These are phyloP conservation scores for Quercus berberidifolia DNA, from an alignment of 306 rosid species.

Conservation along the genomic window DNA sequence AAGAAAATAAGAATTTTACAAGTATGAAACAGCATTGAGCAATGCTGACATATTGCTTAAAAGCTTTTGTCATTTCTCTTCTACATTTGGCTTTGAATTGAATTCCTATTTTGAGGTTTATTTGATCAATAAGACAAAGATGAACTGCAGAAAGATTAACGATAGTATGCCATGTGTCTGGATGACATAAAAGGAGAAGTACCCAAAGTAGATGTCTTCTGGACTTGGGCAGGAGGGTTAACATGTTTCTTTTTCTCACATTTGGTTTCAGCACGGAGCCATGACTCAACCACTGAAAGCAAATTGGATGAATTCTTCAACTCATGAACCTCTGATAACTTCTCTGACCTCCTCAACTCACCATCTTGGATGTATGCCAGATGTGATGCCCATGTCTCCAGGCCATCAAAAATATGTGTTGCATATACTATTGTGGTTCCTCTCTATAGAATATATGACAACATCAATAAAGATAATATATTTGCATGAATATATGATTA, in stretches of 20 bases:
- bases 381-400: constrained; percentile 96
- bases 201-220: constrained; percentile 32
- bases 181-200: constrained; percentile 64
- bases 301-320: constrained; percentile 68
- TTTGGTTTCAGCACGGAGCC: constrained; percentile 88
- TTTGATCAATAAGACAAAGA: not conserved
- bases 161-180: constrained; percentile 88
- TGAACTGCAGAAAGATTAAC: constrained; percentile 32
- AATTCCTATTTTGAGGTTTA: not conserved
- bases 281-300: constrained; percentile 84
- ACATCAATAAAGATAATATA: not conserved
- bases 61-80: not conserved
- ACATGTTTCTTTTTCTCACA: constrained; percentile 53
- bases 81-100: not conserved
- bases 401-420: constrained; percentile 96
- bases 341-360: constrained; percentile 67
- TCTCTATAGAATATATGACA: constrained; percentile 47
- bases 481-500: not conserved
- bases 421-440: constrained; percentile 92
- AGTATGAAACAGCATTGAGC: constrained; percentile 1
- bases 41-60: not conserved
- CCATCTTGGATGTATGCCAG: constrained; percentile 95
- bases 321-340: constrained; percentile 67
- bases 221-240: constrained; percentile 36
- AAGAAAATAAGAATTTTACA: not conserved